Evolutionary conservation across 345 rosid genomes (phyloP).

Genomic region (Salix koriyanagi): DNA sequence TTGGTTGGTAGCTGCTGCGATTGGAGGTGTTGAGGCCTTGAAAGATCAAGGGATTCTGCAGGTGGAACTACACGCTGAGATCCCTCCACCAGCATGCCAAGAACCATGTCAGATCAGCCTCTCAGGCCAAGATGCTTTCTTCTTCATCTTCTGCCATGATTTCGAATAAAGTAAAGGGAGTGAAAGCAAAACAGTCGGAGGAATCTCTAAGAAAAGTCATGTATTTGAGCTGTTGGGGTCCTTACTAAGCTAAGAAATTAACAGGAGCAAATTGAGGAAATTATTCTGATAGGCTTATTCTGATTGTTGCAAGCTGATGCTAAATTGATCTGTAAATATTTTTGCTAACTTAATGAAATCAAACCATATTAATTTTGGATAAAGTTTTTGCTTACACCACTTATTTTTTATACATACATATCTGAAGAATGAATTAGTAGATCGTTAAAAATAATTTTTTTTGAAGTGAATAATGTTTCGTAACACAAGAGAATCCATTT

Average conservation of each 20-base stretch:
- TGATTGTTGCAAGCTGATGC: background rate
- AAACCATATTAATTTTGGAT: background rate
- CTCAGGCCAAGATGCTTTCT: slow-evolving; percentile 16
- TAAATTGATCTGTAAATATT: background rate
- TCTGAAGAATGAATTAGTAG: too few species aligned
- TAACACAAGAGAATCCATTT: too few species aligned
- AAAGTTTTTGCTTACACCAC: background rate
- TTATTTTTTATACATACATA: background rate
- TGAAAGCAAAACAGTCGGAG: slow-evolving; percentile 9
- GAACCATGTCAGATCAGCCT: slow-evolving; percentile 14
- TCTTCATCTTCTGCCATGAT: slow-evolving; percentile 2
- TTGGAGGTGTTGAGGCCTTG: slow-evolving; percentile 35
- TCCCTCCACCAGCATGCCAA: slow-evolving; percentile 17
- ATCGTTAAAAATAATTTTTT: too few species aligned
- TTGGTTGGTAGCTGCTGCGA: slow-evolving; percentile 33
- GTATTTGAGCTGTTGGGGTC: slow-evolving; percentile 26
- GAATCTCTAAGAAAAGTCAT: slow-evolving; percentile 14
- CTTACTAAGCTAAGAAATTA: background rate
- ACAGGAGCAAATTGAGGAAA: background rate
- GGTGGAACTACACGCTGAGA: slow-evolving; percentile 31
- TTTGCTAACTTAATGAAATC: background rate
- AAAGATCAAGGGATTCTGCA: slow-evolving; percentile 39
- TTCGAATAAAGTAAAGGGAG: slow-evolving; percentile 4
- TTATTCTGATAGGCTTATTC: background rate
- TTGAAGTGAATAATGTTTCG: too few species aligned